These are phyloP conservation scores for Nemophila menziesii DNA, from an alignment of 257 asterid species.

Conservation along the genomic window DNA sequence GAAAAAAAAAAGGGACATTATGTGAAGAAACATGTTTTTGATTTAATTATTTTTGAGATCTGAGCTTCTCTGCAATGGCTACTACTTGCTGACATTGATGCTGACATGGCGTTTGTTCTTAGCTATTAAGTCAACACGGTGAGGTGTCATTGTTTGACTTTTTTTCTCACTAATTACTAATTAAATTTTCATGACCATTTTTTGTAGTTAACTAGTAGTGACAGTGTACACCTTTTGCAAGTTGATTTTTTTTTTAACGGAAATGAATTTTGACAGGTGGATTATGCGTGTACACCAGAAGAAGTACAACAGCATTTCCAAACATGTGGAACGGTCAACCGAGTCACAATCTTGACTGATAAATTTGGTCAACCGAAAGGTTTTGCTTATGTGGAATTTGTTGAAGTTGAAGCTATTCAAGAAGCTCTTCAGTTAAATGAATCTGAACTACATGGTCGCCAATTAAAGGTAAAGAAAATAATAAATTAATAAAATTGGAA, in stretches of 20 bases:
- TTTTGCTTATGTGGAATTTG: conserved; percentile 85
- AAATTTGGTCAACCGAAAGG: conserved; percentile 99
- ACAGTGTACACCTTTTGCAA: no score
- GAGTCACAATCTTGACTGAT: conserved; percentile 89
- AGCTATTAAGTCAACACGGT: conserved; percentile 45
- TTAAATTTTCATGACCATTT: no score
- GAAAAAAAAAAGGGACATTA: conserved; percentile 11
- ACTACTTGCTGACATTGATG: conserved; percentile 35
- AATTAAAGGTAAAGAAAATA: conserved; percentile 49
- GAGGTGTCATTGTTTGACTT: conserved; percentile 55
- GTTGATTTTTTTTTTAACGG: conserved; percentile 15
- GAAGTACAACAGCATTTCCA: conserved; percentile 98
- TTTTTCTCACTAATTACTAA: no score
- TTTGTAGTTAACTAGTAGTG: no score
- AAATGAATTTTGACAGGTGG: conserved; percentile 44
- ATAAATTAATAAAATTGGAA: neutral
- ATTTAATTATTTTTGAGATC: conserved; percentile 16
- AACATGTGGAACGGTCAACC: conserved; percentile 87
- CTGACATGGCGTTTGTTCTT: conserved; percentile 35
- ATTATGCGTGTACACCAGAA: conserved; percentile 95
- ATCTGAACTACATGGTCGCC: conserved; percentile 95
- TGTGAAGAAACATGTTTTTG: neutral
- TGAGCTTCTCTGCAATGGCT: conserved; percentile 27
- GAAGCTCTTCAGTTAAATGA: conserved; percentile 84
- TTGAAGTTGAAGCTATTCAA: conserved; percentile 77